Evolutionary conservation across 805 yeast species (phyloP).

Genomic region (Saccharomycopsis babjevae): DNA sequence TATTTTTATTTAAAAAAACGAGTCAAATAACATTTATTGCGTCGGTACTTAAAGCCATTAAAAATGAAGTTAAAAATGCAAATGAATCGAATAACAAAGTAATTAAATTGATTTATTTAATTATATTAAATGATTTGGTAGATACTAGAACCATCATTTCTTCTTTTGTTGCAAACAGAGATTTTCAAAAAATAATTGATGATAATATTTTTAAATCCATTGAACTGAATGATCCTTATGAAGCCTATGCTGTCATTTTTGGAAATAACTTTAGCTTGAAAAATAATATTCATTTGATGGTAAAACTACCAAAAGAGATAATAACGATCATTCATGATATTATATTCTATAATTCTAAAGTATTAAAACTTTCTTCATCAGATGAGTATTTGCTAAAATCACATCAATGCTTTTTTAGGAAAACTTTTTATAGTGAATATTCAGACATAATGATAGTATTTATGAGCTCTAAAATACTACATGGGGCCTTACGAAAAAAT

Average conservation of each 20-base stretch:
- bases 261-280: neutral
- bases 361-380: neutral
- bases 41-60: neutral
- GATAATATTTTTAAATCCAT: neutral
- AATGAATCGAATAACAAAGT: neutral
- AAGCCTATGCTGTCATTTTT: neutral
- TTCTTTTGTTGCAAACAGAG: neutral
- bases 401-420: neutral
- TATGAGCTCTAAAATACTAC: neutral
- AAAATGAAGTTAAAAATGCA: neutral
- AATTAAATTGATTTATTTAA: neutral
- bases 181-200: neutral
- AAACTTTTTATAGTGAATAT: neutral
- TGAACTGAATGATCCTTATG: neutral
- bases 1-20: neutral
- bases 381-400: neutral
- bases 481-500: neutral
- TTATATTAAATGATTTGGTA: neutral
- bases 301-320: neutral
- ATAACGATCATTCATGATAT: neutral
- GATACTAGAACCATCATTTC: neutral
- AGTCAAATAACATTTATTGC: neutral
- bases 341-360: neutral
- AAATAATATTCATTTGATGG: neutral
- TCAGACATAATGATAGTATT: neutral